Evolutionary conservation across 495 filamentous ascomycete species (phyloP).

Genomic region (Zalerion maritima): DNA sequence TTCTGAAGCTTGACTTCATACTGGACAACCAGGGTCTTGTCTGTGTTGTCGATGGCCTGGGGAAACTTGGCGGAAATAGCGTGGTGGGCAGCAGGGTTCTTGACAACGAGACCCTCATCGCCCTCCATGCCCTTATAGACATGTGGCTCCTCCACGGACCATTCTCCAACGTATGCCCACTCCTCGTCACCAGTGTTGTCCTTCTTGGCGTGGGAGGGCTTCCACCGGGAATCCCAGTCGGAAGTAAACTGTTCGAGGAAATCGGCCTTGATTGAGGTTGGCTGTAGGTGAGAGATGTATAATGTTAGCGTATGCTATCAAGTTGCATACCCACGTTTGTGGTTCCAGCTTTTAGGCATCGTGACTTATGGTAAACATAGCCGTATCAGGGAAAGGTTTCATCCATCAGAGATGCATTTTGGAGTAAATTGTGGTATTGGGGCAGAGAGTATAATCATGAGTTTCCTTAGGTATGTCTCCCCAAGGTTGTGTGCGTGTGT

Average conservation of each 20-base stretch:
- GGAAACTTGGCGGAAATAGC: conserved; percentile 98
- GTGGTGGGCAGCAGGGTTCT: conserved; percentile 93
- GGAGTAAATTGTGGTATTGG: too few species aligned
- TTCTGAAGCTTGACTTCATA: conserved; percentile 99
- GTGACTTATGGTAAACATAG: too few species aligned
- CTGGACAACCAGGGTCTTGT: conserved; percentile 90
- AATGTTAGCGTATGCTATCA: too few species aligned
- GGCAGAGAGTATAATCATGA: too few species aligned
- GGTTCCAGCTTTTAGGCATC: too few species aligned
- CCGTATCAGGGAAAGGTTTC: too few species aligned
- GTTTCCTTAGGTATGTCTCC: too few species aligned
- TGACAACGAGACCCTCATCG: conserved; percentile 92
- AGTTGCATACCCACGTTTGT: too few species aligned
- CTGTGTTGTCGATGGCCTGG: conserved; percentile 94
- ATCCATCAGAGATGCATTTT: too few species aligned
- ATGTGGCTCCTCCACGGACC: conserved; percentile 89
- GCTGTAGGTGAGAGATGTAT: too few species aligned
- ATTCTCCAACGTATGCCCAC: conserved; percentile 95
- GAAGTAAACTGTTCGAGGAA: conserved; percentile 98
- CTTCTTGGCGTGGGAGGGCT: conserved; percentile 91
- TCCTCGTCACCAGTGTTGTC: conserved; percentile 67
- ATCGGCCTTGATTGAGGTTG: conserved; percentile 71
- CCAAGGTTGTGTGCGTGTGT: too few species aligned
- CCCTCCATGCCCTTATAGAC: conserved; percentile 90
- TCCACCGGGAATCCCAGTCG: conserved; percentile 87